Evolutionary conservation across 352 stramenopile genomes (phyloP), one percentile per base, ranked within the genome.

Genomic region (Aphanomyces stellatus): DNA sequence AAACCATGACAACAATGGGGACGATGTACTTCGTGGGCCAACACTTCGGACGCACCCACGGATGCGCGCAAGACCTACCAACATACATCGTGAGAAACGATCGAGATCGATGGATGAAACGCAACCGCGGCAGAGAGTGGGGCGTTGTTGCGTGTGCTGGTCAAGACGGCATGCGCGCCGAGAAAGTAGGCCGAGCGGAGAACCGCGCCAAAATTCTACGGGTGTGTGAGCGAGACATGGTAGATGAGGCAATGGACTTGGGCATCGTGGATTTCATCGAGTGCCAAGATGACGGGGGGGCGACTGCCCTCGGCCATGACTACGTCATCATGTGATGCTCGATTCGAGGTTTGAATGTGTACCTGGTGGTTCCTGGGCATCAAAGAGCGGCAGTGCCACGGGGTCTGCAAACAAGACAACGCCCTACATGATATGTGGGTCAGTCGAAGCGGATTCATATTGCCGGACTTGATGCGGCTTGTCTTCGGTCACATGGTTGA

Each of bases 251-350:
- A 62, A 46, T 15, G 10, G 22, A 86, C 78, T 67, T 92, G 85
- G 1, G 85, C 82, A 62, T 93, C 85, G 48, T 93, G 82, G 27
- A 93, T 72, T 65, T 93, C 82, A 42, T 93, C 85, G 43, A 93
- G 62, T 13, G 79, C 82, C 24, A 93, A 70, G 34, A 91, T 81
- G 24, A 93, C 79, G 19, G 81, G 81, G 53, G 74, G 72, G 0
- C 72, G 75, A 17, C 63, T 40, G 15, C 69, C 43, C 37, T n/a
- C n/a, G n/a, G 76, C 74, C 35, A 75, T 30, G 63, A 19, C 8
- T 67, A 24, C 2, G n/a, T n/a, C 15, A 28, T 53, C 3, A 13
- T 48, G 48, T 51, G 53, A 62, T 71, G 8, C 10, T 42, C 24
- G 22, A 63, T 37, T 27, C 1, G 2, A 41, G 4, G 19, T 17